Percentiles rank a stretch among this genome's conserved stretches.
phyloP scores from a whole-genome alignment of 2,329 filamentous ascomycete species.

The Alternaria triticimaculans region DNA sequence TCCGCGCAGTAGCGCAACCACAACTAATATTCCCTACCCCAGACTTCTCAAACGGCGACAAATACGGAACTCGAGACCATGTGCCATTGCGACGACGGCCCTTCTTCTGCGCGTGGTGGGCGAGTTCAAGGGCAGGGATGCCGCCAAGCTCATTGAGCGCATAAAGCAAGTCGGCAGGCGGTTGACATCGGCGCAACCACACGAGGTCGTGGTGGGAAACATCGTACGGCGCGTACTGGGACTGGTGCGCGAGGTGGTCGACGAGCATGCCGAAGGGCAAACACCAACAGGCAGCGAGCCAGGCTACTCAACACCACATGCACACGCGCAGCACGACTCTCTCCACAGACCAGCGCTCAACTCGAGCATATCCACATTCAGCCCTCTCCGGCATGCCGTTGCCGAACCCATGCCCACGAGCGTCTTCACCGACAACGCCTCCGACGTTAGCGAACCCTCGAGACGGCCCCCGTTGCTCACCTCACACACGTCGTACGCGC shows the following conservation, averaged over 20 bases:
- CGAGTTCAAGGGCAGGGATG: constrained; percentile 77
- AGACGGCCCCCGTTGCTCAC: constrained; percentile 67
- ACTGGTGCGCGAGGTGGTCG: constrained; percentile 88
- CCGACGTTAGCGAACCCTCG: constrained; percentile 44
- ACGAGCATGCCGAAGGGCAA: constrained; percentile 75
- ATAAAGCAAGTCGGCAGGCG: constrained; percentile 80
- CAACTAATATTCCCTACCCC: constrained; percentile 8
- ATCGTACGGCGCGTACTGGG: constrained; percentile 90
- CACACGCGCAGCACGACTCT: constrained; percentile 45
- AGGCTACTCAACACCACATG: constrained; percentile 56
- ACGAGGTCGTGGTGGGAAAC: constrained; percentile 92
- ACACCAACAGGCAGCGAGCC: constrained; percentile 64
- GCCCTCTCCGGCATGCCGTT: constrained; percentile 54
- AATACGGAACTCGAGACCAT: constrained; percentile 85
- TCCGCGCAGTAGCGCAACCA: not conserved
- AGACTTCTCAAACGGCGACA: constrained; percentile 90
- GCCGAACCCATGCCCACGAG: constrained; percentile 44
- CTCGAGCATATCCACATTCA: constrained; percentile 56
- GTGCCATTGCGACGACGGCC: constrained; percentile 88
- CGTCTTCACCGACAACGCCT: constrained; percentile 38
- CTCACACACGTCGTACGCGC: constrained; percentile 68
- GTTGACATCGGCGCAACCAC: constrained; percentile 82
- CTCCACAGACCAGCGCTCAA: constrained; percentile 46
- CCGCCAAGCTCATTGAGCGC: constrained; percentile 78
- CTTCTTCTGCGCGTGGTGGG: constrained; percentile 87